Evolutionary conservation across 2,329 filamentous ascomycete species (phyloP).

Genomic region (Dothideomycetes sp.): DNA sequence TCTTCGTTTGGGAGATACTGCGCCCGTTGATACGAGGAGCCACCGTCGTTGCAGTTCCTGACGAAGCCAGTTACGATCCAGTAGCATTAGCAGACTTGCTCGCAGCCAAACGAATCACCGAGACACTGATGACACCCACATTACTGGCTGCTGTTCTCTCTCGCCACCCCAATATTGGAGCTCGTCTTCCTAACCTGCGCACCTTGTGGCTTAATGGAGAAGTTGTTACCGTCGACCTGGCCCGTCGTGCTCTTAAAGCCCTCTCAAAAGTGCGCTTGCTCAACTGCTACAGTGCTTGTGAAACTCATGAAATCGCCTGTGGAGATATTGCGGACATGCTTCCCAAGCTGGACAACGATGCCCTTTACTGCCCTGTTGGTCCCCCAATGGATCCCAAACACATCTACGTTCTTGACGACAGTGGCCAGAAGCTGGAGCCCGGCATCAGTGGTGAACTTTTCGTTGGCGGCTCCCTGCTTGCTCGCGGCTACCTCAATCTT

Average conservation of each 20-base stretch:
- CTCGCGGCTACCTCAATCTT: conserved; percentile 68
- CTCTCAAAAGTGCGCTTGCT: conserved; percentile 60
- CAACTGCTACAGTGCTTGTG: conserved; percentile 74
- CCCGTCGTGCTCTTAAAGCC: conserved; percentile 54
- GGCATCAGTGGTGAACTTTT: conserved; percentile 63
- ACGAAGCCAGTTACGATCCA: conserved; percentile 68
- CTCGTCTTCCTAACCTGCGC: conserved; percentile 52
- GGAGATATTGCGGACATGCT: conserved; percentile 60
- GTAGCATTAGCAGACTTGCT: conserved; percentile 62
- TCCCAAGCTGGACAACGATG: conserved; percentile 44
- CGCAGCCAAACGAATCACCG: conserved; percentile 54
- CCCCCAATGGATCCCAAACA: conserved; percentile 56
- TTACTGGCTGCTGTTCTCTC: conserved; percentile 64
- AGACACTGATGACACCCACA: conserved; percentile 76
- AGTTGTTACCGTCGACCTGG: conserved; percentile 69
- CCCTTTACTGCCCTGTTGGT: conserved; percentile 63
- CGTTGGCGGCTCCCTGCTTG: conserved; percentile 62
- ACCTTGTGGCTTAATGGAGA: conserved; percentile 75
- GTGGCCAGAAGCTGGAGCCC: conserved; percentile 49
- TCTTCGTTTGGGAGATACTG: conserved; percentile 78
- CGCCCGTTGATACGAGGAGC: conserved; percentile 66
- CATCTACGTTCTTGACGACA: conserved; percentile 62
- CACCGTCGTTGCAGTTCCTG: conserved; percentile 63
- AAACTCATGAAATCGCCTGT: conserved; percentile 70
- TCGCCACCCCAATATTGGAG: conserved; percentile 54